Conservation (phyloP, 352 stramenopile genomes). For the Pythium scleroteichum region DNA sequence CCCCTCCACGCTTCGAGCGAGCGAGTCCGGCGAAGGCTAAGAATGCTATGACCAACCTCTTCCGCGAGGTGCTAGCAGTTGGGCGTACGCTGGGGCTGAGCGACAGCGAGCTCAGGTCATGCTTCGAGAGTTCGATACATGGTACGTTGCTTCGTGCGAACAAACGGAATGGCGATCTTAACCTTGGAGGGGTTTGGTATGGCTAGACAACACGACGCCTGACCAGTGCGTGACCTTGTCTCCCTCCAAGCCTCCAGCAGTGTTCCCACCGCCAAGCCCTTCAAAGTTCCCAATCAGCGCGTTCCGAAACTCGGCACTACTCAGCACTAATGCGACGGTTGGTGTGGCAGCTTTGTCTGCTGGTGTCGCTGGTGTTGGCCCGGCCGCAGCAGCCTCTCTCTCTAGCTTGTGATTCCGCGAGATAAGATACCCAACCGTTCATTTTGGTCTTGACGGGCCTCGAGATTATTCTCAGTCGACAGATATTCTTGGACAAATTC, state of each 20-base stretch:
- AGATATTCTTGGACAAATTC: slow-evolving; percentile 20
- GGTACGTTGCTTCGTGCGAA: slow-evolving; percentile 10
- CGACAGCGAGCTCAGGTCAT: slow-evolving; percentile 32
- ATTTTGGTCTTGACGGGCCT: not conserved
- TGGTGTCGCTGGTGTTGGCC: slow-evolving; percentile 23
- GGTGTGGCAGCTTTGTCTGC: slow-evolving; percentile 22
- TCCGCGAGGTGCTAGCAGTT: slow-evolving; percentile 36
- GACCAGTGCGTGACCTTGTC: not conserved
- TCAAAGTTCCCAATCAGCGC: slow-evolving; percentile 40
- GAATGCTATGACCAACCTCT: slow-evolving; percentile 31
- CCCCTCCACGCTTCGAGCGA: slow-evolving; percentile 3
- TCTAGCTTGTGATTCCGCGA: slow-evolving; percentile 16
- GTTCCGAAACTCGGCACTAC: slow-evolving; percentile 30
- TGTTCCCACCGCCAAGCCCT: slow-evolving; percentile 32
- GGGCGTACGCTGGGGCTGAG: slow-evolving; percentile 36
- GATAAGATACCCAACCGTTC: not conserved
- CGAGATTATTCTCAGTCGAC: slow-evolving; percentile 8
- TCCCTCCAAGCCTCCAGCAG: slow-evolving; percentile 5
- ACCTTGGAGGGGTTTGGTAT: too few species aligned
- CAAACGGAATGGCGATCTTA: too few species aligned
- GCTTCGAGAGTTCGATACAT: slow-evolving; percentile 33
- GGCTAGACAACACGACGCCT: not conserved
- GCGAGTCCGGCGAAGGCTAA: slow-evolving; percentile 18
- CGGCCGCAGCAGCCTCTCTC: slow-evolving; percentile 4
- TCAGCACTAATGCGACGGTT: slow-evolving; percentile 26